phyloP scores from a whole-genome alignment of 1,139 yeast genomes.

The Saccharomyces hybrid region DNA sequence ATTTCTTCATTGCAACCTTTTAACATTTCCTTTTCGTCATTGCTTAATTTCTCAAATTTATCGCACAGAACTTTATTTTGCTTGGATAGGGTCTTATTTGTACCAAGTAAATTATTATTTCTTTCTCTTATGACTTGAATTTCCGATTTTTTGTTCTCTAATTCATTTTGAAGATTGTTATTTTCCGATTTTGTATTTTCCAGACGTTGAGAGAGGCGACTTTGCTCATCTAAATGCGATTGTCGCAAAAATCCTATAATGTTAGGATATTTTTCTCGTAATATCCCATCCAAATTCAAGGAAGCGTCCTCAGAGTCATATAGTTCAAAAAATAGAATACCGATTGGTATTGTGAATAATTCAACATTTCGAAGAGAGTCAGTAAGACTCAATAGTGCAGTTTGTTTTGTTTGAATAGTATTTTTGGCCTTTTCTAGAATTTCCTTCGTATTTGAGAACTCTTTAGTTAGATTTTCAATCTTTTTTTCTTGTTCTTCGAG shows the following conservation, averaged over 20 bases:
- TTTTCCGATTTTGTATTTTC: background rate
- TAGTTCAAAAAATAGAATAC: conserved; percentile 24
- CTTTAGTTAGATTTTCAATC: background rate
- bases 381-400: background rate
- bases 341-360: conserved; percentile 27
- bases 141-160: background rate
- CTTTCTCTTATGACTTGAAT: background rate
- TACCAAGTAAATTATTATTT: background rate
- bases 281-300: background rate
- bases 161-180: background rate
- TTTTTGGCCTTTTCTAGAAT: background rate
- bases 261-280: background rate
- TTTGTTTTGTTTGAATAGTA: background rate
- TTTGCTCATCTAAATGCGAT: background rate
- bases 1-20: background rate
- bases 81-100: background rate
- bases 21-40: background rate
- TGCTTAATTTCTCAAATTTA: background rate
- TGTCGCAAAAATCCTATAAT: background rate
- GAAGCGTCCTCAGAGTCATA: background rate
- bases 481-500: background rate
- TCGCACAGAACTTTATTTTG: background rate
- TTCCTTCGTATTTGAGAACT: background rate
- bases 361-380: conserved; percentile 13
- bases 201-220: background rate